Percentiles rank a stretch among this genome's conserved stretches.
These are phyloP conservation scores for Trichosanthes truncata DNA, from an alignment of 306 rosid genomes.

Conservation along the genomic window DNA sequence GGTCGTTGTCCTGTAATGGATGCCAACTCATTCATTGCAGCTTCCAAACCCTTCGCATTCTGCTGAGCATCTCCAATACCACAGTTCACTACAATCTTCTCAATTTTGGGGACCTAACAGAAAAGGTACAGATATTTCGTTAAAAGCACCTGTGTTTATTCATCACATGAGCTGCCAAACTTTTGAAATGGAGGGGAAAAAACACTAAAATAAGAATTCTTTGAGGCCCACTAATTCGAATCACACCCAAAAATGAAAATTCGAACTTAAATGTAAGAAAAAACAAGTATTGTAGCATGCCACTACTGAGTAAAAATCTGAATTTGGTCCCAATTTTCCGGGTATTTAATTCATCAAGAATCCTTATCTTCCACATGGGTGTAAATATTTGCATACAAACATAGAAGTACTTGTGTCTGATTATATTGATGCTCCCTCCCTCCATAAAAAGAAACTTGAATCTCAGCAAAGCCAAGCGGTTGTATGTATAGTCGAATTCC, in stretches of 20 bases:
- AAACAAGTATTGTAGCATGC: not conserved
- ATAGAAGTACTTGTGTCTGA: not conserved
- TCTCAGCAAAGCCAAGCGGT: not conserved
- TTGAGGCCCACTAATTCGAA: not conserved
- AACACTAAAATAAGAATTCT: not conserved
- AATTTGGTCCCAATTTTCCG: not conserved
- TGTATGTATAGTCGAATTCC: not conserved
- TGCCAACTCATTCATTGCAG: constrained; percentile 78
- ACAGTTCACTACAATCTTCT: constrained; percentile 87
- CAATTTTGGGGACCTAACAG: constrained; percentile 76
- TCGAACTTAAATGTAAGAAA: constrained; percentile 1
- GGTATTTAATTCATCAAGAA: not conserved
- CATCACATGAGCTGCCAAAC: not conserved
- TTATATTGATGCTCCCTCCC: not conserved
- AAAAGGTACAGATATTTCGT: not conserved
- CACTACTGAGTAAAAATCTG: not conserved
- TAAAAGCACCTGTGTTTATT: not conserved
- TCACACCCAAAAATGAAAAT: not conserved
- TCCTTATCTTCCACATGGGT: too few species aligned
- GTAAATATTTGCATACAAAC: not conserved
- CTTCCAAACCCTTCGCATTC: constrained; percentile 89
- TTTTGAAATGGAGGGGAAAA: not conserved
- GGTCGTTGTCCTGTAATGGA: constrained; percentile 88
- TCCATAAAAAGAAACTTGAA: not conserved
- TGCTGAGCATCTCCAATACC: constrained; percentile 99